Conservation (phyloP, 108 stramenopile genomes). For the Nannochloropsis salina region DNA sequence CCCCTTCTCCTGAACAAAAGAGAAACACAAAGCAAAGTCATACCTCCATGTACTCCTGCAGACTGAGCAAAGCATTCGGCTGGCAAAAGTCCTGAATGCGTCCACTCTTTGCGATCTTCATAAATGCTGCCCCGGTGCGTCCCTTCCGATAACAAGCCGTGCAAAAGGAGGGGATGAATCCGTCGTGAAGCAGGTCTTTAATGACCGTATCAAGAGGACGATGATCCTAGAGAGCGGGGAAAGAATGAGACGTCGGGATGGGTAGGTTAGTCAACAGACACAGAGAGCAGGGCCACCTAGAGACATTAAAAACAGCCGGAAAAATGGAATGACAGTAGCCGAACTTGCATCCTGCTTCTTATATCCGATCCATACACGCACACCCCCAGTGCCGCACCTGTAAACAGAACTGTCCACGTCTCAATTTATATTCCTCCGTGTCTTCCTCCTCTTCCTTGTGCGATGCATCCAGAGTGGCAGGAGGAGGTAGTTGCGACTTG, state of each 20-base stretch:
- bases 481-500: conserved; percentile 1
- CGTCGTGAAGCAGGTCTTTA: not conserved
- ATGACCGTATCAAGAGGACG: not conserved
- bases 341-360: not conserved
- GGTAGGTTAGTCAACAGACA: not conserved
- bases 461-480: not conserved
- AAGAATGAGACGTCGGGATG: not conserved
- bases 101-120: not conserved
- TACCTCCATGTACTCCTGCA: conserved; percentile 8
- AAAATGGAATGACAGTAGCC: not conserved
- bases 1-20: no score
- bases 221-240: not conserved
- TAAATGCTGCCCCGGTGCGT: not conserved
- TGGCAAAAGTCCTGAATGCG: conserved; percentile 10
- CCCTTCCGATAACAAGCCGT: conserved; percentile 19
- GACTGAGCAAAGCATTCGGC: not conserved
- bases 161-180: conserved; percentile 9
- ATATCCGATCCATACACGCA: no score
- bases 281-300: not conserved
- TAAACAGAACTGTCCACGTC: not conserved
- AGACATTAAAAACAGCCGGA: not conserved
- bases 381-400: not conserved
- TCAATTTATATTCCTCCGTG: not conserved
- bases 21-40: not conserved
- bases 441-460: not conserved